Evolutionary conservation across 2,329 filamentous ascomycete species (phyloP).

Genomic region (Sarocladium brachiariae): DNA sequence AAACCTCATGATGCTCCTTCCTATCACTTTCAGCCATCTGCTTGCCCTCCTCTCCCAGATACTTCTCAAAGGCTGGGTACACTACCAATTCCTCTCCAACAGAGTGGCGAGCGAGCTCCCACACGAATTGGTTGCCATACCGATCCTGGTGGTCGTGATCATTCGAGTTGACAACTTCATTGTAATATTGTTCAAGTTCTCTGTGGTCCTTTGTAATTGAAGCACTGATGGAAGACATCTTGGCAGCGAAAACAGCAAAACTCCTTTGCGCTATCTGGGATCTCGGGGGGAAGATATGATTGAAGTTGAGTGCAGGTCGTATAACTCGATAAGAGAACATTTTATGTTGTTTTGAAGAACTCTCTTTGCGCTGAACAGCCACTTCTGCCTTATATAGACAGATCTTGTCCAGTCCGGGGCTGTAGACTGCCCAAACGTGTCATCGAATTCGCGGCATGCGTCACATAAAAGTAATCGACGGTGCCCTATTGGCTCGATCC

Average conservation of each 20-base stretch:
- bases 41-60: constrained; percentile 35
- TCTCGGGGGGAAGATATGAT: not conserved
- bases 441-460: no score
- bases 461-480: no score
- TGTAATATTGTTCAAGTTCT: constrained; percentile 29
- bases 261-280: not conserved
- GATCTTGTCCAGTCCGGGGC: no score
- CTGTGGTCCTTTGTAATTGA: constrained; percentile 24
- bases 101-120: constrained; percentile 42
- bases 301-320: no score
- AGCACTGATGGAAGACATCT: constrained; percentile 21
- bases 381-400: no score
- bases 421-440: no score
- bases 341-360: no score
- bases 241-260: not conserved
- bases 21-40: constrained; percentile 40
- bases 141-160: constrained; percentile 31
- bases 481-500: no score
- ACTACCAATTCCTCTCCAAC: constrained; percentile 44
- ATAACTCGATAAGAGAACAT: no score
- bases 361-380: no score
- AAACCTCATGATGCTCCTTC: constrained; percentile 36
- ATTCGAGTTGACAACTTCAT: constrained; percentile 29
- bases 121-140: constrained; percentile 40
- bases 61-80: constrained; percentile 46